Percentiles rank a stretch among this genome's conserved stretches.
Conservation (phyloP, 257 asterid genomes). For the Scutellaria minor region DNA sequence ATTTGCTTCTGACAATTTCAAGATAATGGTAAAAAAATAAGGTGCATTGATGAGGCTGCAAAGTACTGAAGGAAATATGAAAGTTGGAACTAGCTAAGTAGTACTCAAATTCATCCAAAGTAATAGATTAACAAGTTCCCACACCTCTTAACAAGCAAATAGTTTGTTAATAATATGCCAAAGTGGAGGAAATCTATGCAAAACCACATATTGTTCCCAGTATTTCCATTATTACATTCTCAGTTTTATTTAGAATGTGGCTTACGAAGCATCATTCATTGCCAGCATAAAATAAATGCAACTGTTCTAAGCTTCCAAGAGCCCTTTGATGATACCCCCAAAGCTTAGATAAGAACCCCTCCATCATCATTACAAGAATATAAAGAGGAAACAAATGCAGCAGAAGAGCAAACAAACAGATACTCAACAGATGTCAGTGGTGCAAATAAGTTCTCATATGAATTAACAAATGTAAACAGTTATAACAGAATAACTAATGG, state of each 20-base stretch:
- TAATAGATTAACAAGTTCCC: neutral
- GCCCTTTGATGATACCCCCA: slow-evolving; percentile 7
- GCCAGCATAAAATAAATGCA: neutral
- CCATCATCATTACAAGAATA: slow-evolving; percentile 7
- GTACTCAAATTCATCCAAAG: slow-evolving; percentile 8
- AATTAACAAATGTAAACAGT: slow-evolving; percentile 2
- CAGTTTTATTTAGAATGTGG: neutral
- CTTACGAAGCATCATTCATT: neutral
- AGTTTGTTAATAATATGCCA: neutral
- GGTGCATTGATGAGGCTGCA: neutral
- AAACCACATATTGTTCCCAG: neutral
- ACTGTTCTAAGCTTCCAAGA: slow-evolving; percentile 18
- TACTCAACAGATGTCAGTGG: slow-evolving; percentile 2
- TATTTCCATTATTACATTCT: neutral
- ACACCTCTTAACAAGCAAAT: slow-evolving; percentile 2
- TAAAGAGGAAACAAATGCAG: slow-evolving; percentile 7
- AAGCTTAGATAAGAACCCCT: slow-evolving; percentile 21
- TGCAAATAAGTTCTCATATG: slow-evolving; percentile 11
- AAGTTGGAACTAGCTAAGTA: slow-evolving; percentile 6
- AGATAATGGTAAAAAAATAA: neutral
- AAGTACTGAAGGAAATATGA: slow-evolving; percentile 13
- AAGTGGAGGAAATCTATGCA: slow-evolving; percentile 18
- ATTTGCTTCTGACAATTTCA: neutral
- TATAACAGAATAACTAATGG: slow-evolving; percentile 19
- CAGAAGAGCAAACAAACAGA: neutral